Percentiles rank a stretch among this genome's conserved stretches.
phyloP scores from a whole-genome alignment of 1,284 basidiomycete genomes.

The Papiliotrema flavescens region DNA sequence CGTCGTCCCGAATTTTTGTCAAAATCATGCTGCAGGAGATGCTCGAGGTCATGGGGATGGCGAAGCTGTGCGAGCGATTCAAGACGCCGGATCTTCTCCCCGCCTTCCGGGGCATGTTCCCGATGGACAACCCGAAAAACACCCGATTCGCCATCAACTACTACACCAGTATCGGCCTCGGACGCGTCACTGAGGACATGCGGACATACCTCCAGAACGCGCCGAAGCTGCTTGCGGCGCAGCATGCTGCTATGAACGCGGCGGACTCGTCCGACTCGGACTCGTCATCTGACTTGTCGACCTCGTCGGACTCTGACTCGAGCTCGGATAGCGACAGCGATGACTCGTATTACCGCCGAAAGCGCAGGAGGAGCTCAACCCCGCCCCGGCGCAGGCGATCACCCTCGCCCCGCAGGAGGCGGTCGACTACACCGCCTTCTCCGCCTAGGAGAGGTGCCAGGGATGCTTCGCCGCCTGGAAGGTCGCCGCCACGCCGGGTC shows the following conservation, averaged over 20 bases:
- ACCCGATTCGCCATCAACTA: conserved; percentile 98
- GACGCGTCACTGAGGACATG: conserved; percentile 91
- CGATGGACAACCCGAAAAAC: conserved; percentile 91
- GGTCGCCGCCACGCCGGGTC: neutral
- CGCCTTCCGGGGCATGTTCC: conserved; percentile 83
- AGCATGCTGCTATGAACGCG: conserved; percentile 74
- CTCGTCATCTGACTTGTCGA: conserved; percentile 49
- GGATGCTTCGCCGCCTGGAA: conserved; percentile 12
- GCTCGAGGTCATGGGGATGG: conserved; percentile 87
- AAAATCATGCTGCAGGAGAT: conserved; percentile 96
- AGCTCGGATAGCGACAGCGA: conserved; percentile 39
- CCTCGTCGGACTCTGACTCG: conserved; percentile 21
- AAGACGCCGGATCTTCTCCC: conserved; percentile 75
- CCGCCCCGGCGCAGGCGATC: conserved; percentile 5
- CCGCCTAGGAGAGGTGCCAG: conserved; percentile 16
- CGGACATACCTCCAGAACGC: conserved; percentile 92
- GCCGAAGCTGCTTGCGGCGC: conserved; percentile 84
- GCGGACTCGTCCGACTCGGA: conserved; percentile 50
- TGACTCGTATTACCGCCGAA: conserved; percentile 12
- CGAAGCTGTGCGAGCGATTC: conserved; percentile 77
- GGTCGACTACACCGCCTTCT: conserved; percentile 9
- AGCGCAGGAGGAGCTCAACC: conserved; percentile 13
- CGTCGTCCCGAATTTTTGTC: conserved; percentile 92
- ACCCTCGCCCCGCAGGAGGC: conserved; percentile 12
- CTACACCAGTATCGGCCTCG: conserved; percentile 89